Evolutionary conservation across 2,329 filamentous ascomycete species (phyloP).

Genomic region (Phyllosticta citribraziliensis): DNA sequence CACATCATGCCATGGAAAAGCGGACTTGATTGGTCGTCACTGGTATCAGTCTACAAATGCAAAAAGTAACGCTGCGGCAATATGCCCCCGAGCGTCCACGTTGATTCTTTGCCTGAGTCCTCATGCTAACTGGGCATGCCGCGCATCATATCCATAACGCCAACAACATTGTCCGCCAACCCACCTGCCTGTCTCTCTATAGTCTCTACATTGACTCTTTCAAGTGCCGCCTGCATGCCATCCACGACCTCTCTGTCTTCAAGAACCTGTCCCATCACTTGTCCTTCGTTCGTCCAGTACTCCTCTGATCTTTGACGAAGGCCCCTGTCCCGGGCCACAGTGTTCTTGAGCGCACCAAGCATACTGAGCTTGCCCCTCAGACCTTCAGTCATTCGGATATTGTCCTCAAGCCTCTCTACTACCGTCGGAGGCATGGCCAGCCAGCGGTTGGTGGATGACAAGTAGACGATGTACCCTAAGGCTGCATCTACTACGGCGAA

Average conservation of each 20-base stretch:
- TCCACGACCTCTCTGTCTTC: conserved; percentile 68
- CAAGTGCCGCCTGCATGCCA: conserved; percentile 58
- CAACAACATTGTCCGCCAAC: conserved; percentile 26
- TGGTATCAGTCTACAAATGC: neutral
- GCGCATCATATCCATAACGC: conserved; percentile 5
- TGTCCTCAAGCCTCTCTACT: conserved; percentile 56
- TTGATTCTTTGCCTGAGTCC: neutral
- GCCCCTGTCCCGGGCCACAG: conserved; percentile 61
- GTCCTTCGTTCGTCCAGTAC: conserved; percentile 76
- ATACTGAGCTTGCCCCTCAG: conserved; percentile 60
- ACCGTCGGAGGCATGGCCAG: conserved; percentile 54
- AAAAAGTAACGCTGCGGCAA: neutral
- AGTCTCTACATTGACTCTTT: conserved; percentile 51
- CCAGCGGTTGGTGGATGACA: conserved; percentile 70
- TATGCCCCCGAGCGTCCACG: neutral
- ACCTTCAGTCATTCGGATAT: conserved; percentile 46
- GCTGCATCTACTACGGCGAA: conserved; percentile 56
- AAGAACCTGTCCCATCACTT: conserved; percentile 63
- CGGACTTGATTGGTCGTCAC: neutral
- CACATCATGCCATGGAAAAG: neutral
- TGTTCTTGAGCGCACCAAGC: conserved; percentile 69
- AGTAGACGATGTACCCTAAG: conserved; percentile 59
- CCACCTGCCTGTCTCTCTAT: conserved; percentile 55
- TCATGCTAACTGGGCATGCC: conserved; percentile 61
- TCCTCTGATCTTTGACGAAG: conserved; percentile 55